Percentiles rank a stretch among this genome's conserved stretches.
Conservation (phyloP, 2,329 filamentous ascomycete species). For the Clarireedia paspali region DNA sequence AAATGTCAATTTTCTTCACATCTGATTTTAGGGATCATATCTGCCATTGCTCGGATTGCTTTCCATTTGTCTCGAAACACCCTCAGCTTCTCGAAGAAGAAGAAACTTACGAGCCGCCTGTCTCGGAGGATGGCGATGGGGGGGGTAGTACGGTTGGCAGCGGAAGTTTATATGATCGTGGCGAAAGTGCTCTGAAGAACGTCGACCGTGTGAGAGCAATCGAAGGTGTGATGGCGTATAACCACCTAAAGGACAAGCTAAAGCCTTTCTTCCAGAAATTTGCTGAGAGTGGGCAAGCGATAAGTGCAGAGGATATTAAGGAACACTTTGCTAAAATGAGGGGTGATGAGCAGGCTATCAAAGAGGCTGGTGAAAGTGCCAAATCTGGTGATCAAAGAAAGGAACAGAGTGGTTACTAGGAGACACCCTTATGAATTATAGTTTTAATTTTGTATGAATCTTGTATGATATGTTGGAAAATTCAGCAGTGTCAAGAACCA, state of each 20-base stretch:
- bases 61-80: slow-evolving; percentile 60
- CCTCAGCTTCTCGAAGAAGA: slow-evolving; percentile 88
- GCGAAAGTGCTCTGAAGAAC: slow-evolving; percentile 84
- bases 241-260: slow-evolving; percentile 91
- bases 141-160: slow-evolving; percentile 59
- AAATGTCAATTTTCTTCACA: slow-evolving; percentile 77
- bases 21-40: slow-evolving; percentile 72
- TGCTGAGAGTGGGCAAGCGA: slow-evolving; percentile 79
- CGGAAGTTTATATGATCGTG: slow-evolving; percentile 79
- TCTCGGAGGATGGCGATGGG: slow-evolving; percentile 57
- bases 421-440: neutral
- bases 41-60: slow-evolving; percentile 79
- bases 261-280: slow-evolving; percentile 92
- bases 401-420: slow-evolving; percentile 38
- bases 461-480: neutral
- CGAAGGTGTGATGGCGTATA: slow-evolving; percentile 97
- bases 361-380: slow-evolving; percentile 24
- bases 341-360: slow-evolving; percentile 61
- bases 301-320: slow-evolving; percentile 94
- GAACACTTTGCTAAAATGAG: slow-evolving; percentile 89
- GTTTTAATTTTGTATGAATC: neutral
- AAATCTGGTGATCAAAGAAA: slow-evolving; percentile 31
- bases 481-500: too few relatives aligned
- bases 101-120: slow-evolving; percentile 84
- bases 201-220: slow-evolving; percentile 91